Percentiles rank a stretch among this genome's conserved stretches.
Conservation (phyloP, 805 yeast species). For the Zygotorulaspora florentina region DNA sequence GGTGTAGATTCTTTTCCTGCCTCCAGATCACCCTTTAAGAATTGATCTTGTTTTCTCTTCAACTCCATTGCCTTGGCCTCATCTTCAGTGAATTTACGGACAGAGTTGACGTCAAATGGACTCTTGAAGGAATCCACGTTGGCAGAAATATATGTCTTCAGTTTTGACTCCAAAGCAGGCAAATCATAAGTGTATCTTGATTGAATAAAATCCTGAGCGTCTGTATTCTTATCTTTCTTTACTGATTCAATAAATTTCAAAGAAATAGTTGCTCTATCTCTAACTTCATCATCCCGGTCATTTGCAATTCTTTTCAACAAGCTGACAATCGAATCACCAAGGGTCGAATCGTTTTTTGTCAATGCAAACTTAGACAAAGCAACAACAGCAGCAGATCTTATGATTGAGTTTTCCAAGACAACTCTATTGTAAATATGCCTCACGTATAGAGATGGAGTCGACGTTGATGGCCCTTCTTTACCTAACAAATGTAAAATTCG, state of each 20-base stretch:
- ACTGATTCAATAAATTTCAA: conserved; percentile 56
- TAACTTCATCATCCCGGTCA: conserved; percentile 93
- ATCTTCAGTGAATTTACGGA: conserved; percentile 64
- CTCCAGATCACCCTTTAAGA: conserved; percentile 26
- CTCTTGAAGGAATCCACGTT: conserved; percentile 38
- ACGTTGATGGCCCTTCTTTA: conserved; percentile 85
- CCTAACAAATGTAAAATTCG: conserved; percentile 89
- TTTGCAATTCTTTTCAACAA: conserved; percentile 77
- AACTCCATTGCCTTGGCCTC: conserved; percentile 64
- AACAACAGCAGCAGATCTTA: conserved; percentile 92
- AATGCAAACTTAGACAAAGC: conserved; percentile 89
- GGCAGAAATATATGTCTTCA: conserved; percentile 58
- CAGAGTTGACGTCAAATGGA: conserved; percentile 66
- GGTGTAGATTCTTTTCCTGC: conserved; percentile 26
- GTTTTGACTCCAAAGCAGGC: conserved; percentile 70
- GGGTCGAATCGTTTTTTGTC: conserved; percentile 59
- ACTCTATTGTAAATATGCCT: conserved; percentile 96
- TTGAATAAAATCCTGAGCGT: conserved; percentile 50
- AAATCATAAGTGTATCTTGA: conserved; percentile 70
- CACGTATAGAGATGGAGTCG: conserved; percentile 84
- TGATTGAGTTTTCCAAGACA: conserved; percentile 90
- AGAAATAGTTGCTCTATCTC: conserved; percentile 92
- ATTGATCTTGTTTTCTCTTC: conserved; percentile 44
- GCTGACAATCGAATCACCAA: conserved; percentile 65
- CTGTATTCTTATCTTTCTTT: conserved; percentile 32